Conservation (phyloP, 2,329 filamentous ascomycete species). For the Paecilomyces dactylethromorphus region DNA sequence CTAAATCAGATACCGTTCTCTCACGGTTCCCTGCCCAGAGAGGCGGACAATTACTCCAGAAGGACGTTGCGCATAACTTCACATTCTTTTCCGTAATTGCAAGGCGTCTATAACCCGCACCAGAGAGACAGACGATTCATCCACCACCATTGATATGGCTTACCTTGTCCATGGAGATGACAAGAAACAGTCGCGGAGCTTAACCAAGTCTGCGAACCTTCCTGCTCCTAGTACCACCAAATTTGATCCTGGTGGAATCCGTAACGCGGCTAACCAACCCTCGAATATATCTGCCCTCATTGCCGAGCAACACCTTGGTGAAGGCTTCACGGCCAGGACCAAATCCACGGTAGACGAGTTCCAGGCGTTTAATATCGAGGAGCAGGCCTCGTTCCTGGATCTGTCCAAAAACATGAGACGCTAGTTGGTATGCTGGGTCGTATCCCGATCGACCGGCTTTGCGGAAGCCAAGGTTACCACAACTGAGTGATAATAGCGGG, state of each 20-base stretch:
- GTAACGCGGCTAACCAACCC: constrained; percentile 71
- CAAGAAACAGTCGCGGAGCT: constrained; percentile 5
- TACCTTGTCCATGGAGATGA: background rate
- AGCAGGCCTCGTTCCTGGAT: constrained; percentile 77
- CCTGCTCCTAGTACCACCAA: constrained; percentile 84
- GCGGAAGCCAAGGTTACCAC: constrained; percentile 86
- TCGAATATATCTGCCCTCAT: constrained; percentile 71
- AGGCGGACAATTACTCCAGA: background rate
- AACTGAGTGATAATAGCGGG: constrained; percentile 70
- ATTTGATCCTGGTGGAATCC: constrained; percentile 86
- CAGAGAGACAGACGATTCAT: background rate
- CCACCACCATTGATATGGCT: background rate
- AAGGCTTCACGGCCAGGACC: constrained; percentile 82
- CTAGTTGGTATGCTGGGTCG: constrained; percentile 87
- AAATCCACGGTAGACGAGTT: constrained; percentile 79
- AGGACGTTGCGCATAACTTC: background rate
- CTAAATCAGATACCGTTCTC: background rate
- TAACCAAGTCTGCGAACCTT: constrained; percentile 74
- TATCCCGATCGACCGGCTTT: constrained; percentile 75
- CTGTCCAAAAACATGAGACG: constrained; percentile 73
- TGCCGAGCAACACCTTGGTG: constrained; percentile 80
- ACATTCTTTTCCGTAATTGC: background rate
- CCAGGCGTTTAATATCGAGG: constrained; percentile 66
- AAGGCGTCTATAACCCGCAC: background rate
- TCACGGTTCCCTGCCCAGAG: background rate